Conservation (phyloP, 1,284 basidiomycete species). For the Cryptococcus hybrid region DNA sequence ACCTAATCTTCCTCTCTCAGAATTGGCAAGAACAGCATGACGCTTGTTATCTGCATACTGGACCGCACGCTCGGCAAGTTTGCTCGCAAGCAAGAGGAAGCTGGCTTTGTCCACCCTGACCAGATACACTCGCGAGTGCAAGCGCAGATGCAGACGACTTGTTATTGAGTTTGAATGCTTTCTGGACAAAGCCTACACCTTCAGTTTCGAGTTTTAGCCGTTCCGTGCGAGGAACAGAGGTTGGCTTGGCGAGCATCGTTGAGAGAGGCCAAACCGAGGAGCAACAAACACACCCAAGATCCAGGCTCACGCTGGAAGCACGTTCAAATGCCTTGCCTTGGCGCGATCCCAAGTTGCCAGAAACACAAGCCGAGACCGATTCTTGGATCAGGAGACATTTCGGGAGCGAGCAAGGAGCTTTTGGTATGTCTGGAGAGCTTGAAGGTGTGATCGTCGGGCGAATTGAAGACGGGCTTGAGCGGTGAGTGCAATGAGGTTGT, state of each 20-base stretch:
- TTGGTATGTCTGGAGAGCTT: slow-evolving; percentile 79
- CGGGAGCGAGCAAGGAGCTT: slow-evolving; percentile 73
- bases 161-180: slow-evolving; percentile 43
- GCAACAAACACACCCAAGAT: slow-evolving; percentile 70
- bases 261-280: slow-evolving; percentile 78
- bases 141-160: slow-evolving; percentile 38
- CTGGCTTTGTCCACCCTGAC: slow-evolving; percentile 24
- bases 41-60: slow-evolving; percentile 86
- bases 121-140: slow-evolving; percentile 33
- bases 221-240: slow-evolving; percentile 52
- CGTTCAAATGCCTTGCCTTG: slow-evolving; percentile 78
- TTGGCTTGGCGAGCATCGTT: slow-evolving; percentile 74
- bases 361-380: slow-evolving; percentile 90
- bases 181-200: slow-evolving; percentile 34
- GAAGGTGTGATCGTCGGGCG: slow-evolving; percentile 69
- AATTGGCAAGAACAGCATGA: slow-evolving; percentile 75
- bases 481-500: slow-evolving; percentile 59
- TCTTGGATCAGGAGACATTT: slow-evolving; percentile 80
- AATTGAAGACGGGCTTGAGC: slow-evolving; percentile 76
- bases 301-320: slow-evolving; percentile 61
- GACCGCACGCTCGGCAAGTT: slow-evolving; percentile 86
- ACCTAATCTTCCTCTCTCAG: slow-evolving; percentile 69
- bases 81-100: slow-evolving; percentile 68
- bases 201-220: slow-evolving; percentile 32
- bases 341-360: slow-evolving; percentile 70